A percentile compares a stretch with the other conserved stretches of the same genome.
These are phyloP conservation scores for Globisporangium recalcitrans DNA, from an alignment of 352 stramenopile genomes.

Conservation along the genomic window DNA sequence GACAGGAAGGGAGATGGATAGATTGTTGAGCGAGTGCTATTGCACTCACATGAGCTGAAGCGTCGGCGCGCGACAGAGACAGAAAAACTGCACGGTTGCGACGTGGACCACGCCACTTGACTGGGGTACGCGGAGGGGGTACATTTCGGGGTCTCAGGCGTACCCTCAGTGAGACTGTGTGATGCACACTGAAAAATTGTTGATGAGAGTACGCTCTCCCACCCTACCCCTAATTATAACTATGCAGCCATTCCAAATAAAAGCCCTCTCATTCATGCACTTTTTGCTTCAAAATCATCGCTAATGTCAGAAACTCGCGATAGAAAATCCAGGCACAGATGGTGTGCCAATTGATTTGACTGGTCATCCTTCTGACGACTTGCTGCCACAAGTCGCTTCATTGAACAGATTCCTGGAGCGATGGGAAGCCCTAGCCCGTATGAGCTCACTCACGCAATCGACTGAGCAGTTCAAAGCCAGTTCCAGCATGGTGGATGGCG, in stretches of 20 bases:
- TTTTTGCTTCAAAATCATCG: neutral
- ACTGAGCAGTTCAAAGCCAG: too few relatives aligned
- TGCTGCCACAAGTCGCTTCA: neutral
- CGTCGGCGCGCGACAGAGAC: neutral
- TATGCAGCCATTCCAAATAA: conserved; percentile 15
- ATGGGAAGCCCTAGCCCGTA: too few relatives aligned
- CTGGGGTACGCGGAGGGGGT: neutral
- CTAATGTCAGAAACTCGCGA: too few relatives aligned
- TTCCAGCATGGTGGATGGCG: too few relatives aligned
- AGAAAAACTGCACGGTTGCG: neutral
- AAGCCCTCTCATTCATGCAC: neutral
- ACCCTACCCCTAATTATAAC: conserved; percentile 2
- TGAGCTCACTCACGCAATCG: too few relatives aligned
- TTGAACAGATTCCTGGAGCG: neutral
- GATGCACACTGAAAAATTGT: neutral
- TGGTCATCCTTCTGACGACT: too few relatives aligned
- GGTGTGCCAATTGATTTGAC: conserved; percentile 4
- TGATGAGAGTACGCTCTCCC: too few relatives aligned
- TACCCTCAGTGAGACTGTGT: neutral
- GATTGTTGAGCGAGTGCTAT: neutral
- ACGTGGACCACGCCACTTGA: neutral
- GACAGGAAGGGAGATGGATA: neutral
- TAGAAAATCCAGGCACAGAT: neutral
- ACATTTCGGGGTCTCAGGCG: neutral
- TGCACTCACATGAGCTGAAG: neutral